Conservation (phyloP, 106 monocot species). For the Gastrodia elata region DNA sequence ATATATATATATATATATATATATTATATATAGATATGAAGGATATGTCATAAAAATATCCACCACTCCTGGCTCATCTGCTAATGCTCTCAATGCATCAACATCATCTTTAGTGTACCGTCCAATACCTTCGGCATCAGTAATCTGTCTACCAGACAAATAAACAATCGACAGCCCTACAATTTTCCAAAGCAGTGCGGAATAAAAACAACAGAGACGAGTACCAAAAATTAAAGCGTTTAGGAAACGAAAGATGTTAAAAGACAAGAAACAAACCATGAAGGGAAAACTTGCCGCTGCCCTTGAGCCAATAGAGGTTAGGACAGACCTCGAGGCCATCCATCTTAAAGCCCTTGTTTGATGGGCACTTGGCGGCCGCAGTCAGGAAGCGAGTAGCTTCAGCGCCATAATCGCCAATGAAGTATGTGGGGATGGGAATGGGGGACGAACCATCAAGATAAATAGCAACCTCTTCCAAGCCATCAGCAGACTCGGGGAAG, state of each 20-base stretch:
- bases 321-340: slow-evolving; percentile 62
- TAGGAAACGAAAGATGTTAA: background rate
- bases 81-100: slow-evolving; percentile 70
- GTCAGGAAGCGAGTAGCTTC: slow-evolving; percentile 29
- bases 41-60: slow-evolving; percentile 98
- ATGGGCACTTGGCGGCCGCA: slow-evolving; percentile 15
- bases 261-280: slow-evolving; percentile 27
- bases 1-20: no score
- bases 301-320: slow-evolving; percentile 83
- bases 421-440: slow-evolving; percentile 84
- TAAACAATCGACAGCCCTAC: slow-evolving; percentile 66
- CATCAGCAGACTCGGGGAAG: slow-evolving; percentile 52
- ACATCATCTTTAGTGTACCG: slow-evolving; percentile 74
- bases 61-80: slow-evolving; percentile 65
- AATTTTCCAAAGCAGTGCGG: background rate
- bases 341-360: slow-evolving; percentile 48
- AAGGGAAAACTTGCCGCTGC: slow-evolving; percentile 70
- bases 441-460: slow-evolving; percentile 43
- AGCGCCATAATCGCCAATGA: slow-evolving; percentile 77
- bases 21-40: background rate
- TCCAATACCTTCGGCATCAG: slow-evolving; percentile 27
- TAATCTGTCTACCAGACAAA: slow-evolving; percentile 41
- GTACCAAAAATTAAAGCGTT: background rate
- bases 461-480: slow-evolving; percentile 38
- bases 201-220: background rate